Base-by-base conservation (phyloP, 192 early-diverging fungal genomes). In the Coemansia sp. region DNA sequence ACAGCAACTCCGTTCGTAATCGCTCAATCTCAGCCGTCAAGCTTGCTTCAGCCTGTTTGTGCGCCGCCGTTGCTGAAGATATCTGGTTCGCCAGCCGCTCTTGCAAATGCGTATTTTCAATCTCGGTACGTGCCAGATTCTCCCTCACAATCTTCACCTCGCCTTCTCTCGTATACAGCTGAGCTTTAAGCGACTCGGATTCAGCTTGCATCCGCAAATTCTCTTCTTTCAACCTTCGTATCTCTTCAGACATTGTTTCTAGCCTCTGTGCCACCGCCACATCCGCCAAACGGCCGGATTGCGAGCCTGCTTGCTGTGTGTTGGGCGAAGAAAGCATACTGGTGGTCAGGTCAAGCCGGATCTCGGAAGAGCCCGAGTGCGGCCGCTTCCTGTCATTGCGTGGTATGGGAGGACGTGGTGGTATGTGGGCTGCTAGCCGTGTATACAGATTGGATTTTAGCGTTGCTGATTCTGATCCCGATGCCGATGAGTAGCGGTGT, bases 71-170 rank as follows among this genome's bases (percentile, higher is more conserved):
- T 0, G 66, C 49, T 6, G 38, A 46, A 1, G 77, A 40, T 2
- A 62, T 56, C 23, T 73, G 70, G 51, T 56, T 66, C 11, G 58
- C 57, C 40, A 79, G 64, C 49, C 56, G 61, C 37, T 79, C 77
- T 43, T 79, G 77, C 51, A 79, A 48, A 30, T 66, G 70, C 21
- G 70, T 73, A 57, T 79, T 69, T 13, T 69, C 71, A 16, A 73
- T 73, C 59, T 79, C 77, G 12, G 77, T 79, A 13, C 49, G 55
- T 6, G 77, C 50, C 53, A 79, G 55, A 39, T 73, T 68, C 15
- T 73, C 70, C 23, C 77, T 65, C 13, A 79, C 70, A 5, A 73
- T 79, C 47, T 57, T 65, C 2, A 73, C 77, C 36, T 79, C 77
- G 16, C 77, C 77, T 2, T 72, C 77, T 31, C 63, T 69, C 7